Base-by-base conservation (phyloP, 2,329 filamentous ascomycete genomes). In the Colletotrichum siamense region DNA sequence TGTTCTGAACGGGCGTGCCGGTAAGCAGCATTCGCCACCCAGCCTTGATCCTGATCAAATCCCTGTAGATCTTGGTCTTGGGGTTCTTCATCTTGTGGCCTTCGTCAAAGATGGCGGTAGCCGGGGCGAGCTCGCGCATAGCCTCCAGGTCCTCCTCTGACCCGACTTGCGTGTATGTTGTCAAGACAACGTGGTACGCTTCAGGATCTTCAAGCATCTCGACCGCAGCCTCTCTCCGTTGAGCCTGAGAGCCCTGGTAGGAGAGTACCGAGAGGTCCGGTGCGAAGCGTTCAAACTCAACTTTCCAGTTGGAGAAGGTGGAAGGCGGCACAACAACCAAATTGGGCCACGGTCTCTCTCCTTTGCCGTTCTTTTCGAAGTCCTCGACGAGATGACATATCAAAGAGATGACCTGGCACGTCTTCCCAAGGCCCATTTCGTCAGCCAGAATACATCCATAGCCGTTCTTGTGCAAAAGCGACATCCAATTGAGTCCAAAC, bases 391-490 rank as follows among this genome's bases (percentile, higher is more conserved):
- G 88, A 80, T 98, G 94, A 18, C 95, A 94, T 62, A 99, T 89
- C 81, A 99, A 95, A 0, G 95, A 93, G 79, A 99, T 98, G 77
- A 99, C 95, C 82, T 99, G 96, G 80, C 96, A 98, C 1, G 97
- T 99, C 88, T 99, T 99, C 62, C 97, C 97, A 55, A 96, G 88
- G 68, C 95, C 97, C 97, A 99, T 99, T 82, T 99, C 97, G 82
- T 99, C 97, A 3, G 97, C 97, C 22, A 99, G 88, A 73, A 99
- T 99, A 78, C 96, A 96, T 62, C 95, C 96, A 68, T 98, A 91
- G 32, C 93, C 90, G 74, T 95, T 93, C 69, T 93, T 90, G 86
- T 95, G 98, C 16, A 99, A 89, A 62, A 99, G 86, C 71, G 93
- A 92, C 81, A 99, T 91, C 97, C 97, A 99, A 82, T 99, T 99